Evolutionary conservation across 805 yeast species (phyloP), one percentile per base, ranked within the genome.

Genomic region (Lipomyces japonicus): DNA sequence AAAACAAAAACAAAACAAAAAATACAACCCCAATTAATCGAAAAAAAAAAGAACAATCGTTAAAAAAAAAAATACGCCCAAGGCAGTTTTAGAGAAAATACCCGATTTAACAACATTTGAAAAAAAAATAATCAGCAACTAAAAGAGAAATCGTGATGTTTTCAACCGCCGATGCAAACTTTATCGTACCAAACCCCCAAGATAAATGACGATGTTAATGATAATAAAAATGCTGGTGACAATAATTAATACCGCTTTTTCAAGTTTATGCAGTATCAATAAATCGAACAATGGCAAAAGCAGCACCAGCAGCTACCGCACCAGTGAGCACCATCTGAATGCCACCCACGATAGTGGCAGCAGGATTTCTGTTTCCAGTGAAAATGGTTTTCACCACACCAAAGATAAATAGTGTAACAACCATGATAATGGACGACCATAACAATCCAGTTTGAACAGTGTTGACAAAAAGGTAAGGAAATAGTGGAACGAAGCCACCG

Each of bases 251-350:
- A n/a, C n/a, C n/a, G n/a, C n/a, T n/a, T n/a, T n/a, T n/a, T n/a
- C n/a, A n/a, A n/a, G 16, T 14, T 34, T 34, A 19, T 6, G 31
- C 4, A 24, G 12, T 31, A 35, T 82, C 96, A 53, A 91, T 81
- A 57, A 83, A 67, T 65, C 81, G 84, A 30, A 91, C 98, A 65
- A 90, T 78, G 39, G 79, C 80, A 95, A 96, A 91, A 9, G 98
- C 98, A 22, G 95, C 86, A 3, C 96, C 95, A 3, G 98, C 97
- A 21, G 98, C 97, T 28, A 85, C 72, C n/a, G 97, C 95, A 35
- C 98, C 98, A 44, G 87, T 90, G n/a, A 84, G 69, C 46, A 88
- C 81, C 97, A 93, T 91, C 70, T 88, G 95, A 18, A 84, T 50
- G 39, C 97, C 97, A 68, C 90, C 96, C 44, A 74, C 70, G 2